Percentiles rank a stretch among this genome's conserved stretches.
Evolutionary conservation across 345 rosid genomes (phyloP).

Genomic region (Corchorus olitorius): DNA sequence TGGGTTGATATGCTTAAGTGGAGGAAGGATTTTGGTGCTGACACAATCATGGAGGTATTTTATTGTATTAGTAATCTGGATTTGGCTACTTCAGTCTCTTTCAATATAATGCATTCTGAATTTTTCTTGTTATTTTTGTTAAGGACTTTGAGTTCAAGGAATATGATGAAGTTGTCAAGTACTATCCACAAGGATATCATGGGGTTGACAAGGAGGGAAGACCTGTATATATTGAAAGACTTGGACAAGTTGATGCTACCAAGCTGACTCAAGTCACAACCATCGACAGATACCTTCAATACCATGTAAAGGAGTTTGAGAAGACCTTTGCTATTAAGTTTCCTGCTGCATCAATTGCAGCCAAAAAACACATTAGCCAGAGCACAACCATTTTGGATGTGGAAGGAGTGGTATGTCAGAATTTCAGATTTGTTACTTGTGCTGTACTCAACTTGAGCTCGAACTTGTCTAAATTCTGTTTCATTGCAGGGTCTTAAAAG

Average conservation of each 20-base stretch:
- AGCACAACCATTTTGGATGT: slow-evolving; percentile 94
- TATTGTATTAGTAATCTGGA: too few relatives aligned
- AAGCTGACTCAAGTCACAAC: slow-evolving; percentile 87
- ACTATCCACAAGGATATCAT: slow-evolving; percentile 92
- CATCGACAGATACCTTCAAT: slow-evolving; percentile 73
- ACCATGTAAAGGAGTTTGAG: slow-evolving; percentile 89
- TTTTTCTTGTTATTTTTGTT: slow-evolving; percentile 2
- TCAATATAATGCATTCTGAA: neutral
- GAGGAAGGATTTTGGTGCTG: slow-evolving; percentile 80
- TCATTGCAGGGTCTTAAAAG: slow-evolving; percentile 72
- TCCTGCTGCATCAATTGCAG: slow-evolving; percentile 77
- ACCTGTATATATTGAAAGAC: slow-evolving; percentile 76
- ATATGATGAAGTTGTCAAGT: slow-evolving; percentile 63
- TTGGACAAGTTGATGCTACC: slow-evolving; percentile 78
- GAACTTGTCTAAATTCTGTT: neutral
- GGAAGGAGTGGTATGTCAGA: slow-evolving; percentile 86
- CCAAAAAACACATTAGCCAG: slow-evolving; percentile 78
- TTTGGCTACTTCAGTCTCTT: neutral
- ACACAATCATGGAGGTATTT: slow-evolving; percentile 70
- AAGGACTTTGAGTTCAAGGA: slow-evolving; percentile 86
- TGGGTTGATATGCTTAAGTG: slow-evolving; percentile 88
- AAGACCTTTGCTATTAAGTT: slow-evolving; percentile 71
- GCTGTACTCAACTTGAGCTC: neutral
- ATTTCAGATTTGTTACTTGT: neutral
- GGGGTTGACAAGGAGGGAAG: slow-evolving; percentile 93